phyloP scores from a whole-genome alignment of 768 basidiomycete genomes.

The Leccinum variicolor region DNA sequence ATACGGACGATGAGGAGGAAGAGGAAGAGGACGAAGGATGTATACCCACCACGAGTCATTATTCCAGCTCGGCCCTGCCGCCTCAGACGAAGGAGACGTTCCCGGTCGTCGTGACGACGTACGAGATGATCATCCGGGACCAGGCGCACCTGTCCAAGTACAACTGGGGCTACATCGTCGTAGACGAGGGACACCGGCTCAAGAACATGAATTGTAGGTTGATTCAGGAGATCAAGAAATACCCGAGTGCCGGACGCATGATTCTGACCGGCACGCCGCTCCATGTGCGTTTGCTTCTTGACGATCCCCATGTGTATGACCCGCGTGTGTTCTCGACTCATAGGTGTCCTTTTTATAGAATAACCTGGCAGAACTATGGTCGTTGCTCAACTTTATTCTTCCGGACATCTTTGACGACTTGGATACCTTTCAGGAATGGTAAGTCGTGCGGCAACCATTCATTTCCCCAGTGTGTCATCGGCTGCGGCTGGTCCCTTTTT shows the following conservation, averaged over 20 bases:
- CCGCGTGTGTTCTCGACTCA: background rate
- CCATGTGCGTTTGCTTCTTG: conserved; percentile 59
- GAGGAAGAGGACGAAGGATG: conserved; percentile 13
- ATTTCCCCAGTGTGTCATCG: background rate
- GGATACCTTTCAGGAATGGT: conserved; percentile 90
- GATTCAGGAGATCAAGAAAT: conserved; percentile 87
- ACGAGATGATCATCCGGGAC: conserved; percentile 90
- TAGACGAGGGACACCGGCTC: conserved; percentile 92
- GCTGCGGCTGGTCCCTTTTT: background rate
- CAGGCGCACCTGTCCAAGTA: conserved; percentile 61
- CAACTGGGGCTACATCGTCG: conserved; percentile 89
- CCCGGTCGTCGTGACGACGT: conserved; percentile 87
- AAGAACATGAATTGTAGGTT: conserved; percentile 94
- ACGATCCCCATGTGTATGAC: background rate
- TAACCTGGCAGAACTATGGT: conserved; percentile 93
- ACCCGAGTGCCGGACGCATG: conserved; percentile 80
- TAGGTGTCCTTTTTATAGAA: conserved; percentile 58
- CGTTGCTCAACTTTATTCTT: conserved; percentile 91
- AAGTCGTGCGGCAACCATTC: conserved; percentile 10
- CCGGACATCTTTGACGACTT: conserved; percentile 92
- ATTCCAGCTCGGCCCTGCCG: conserved; percentile 11
- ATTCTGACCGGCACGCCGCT: conserved; percentile 95
- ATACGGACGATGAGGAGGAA: conserved; percentile 9
- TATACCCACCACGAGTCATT: conserved; percentile 15
- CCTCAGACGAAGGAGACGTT: conserved; percentile 41